These are phyloP conservation scores for Agastache rugosa DNA, from an alignment of 257 asterid species.

Conservation along the genomic window DNA sequence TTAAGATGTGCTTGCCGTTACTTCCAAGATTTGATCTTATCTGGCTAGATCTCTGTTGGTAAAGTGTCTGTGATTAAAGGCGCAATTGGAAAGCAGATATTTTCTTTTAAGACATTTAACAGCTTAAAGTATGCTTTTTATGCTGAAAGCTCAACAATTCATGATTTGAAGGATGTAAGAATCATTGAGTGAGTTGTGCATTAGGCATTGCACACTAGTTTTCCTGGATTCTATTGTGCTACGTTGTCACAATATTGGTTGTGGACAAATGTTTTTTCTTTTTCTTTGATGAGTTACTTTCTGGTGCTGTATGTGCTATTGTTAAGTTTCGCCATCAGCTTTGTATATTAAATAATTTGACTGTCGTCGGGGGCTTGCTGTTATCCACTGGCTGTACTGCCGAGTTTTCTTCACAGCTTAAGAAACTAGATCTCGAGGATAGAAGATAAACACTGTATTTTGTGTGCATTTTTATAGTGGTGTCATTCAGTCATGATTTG, in stretches of 20 bases:
- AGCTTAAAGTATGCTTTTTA: not conserved
- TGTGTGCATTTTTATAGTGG: conserved; percentile 12
- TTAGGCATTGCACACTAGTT: not conserved
- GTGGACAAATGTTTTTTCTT: not conserved
- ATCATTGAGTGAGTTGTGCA: not conserved
- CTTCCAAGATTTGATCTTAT: not conserved
- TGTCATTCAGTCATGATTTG: conserved; percentile 28
- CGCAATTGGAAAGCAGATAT: not conserved
- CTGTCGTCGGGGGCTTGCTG: conserved; percentile 14
- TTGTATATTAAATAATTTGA: not conserved
- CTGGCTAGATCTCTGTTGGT: conserved; percentile 16
- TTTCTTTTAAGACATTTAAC: not conserved
- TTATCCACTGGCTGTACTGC: conserved; percentile 25
- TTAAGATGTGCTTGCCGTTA: conserved; percentile 9
- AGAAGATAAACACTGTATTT: not conserved
- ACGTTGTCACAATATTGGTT: conserved; percentile 9
- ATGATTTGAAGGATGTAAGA: not conserved
- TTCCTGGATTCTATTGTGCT: conserved; percentile 24
- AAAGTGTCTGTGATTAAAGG: not conserved
- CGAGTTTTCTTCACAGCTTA: conserved; percentile 11
- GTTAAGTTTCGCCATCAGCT: conserved; percentile 23
- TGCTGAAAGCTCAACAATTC: not conserved
- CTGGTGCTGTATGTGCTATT: not conserved
- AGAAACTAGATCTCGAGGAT: conserved; percentile 13
- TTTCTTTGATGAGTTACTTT: conserved; percentile 1